Conservation (phyloP, 306 rosid species). For the Ammopiptanthus mongolicus region DNA sequence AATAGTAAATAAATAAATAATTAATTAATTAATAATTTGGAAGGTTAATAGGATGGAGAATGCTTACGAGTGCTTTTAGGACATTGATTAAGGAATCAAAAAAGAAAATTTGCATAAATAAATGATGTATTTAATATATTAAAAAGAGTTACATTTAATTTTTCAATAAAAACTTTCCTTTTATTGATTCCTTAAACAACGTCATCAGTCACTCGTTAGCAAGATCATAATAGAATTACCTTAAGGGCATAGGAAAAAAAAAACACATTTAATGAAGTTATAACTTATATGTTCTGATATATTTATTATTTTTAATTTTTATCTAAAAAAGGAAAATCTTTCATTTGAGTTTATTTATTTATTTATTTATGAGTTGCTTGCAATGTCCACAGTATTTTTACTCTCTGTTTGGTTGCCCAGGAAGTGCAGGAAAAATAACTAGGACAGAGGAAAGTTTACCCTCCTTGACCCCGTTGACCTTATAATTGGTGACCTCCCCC, state of each 20-base stretch:
- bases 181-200: no score
- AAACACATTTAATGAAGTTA: neutral
- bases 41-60: no score
- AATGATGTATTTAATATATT: no score
- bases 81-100: no score
- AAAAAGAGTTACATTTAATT: no score
- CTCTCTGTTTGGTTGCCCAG: neutral
- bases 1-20: no score
- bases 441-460: neutral
- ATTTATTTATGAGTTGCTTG: constrained; percentile 10
- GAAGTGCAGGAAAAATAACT: neutral
- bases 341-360: neutral
- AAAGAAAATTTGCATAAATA: no score
- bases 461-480: constrained; percentile 1
- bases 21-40: no score
- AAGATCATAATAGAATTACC: no score
- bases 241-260: neutral
- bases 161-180: no score
- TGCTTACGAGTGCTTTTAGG: no score
- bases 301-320: neutral
- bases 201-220: no score
- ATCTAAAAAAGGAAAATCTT: neutral
- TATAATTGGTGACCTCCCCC: neutral
- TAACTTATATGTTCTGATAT: neutral
- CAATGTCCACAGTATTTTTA: neutral